A percentile compares a stretch with the other conserved stretches of the same genome.
phyloP scores from a whole-genome alignment of 164 flowering plant genomes.

The Nelumbo lutea region DNA sequence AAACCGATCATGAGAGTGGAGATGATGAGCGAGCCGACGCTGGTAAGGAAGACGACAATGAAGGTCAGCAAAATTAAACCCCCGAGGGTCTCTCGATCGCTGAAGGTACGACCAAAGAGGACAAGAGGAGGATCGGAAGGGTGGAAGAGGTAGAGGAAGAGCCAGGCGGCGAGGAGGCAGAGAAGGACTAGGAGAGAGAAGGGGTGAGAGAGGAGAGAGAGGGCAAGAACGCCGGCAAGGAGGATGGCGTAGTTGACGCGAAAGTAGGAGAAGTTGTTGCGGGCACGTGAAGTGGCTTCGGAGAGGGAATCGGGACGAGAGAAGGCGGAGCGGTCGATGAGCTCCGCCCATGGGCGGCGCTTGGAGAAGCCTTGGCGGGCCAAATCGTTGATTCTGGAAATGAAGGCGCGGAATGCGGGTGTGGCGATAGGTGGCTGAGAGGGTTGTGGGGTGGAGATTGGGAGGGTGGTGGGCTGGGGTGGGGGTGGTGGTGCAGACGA shows the following conservation, averaged over 20 bases:
- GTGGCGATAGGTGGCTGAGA: constrained; percentile 43
- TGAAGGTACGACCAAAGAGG: constrained; percentile 51
- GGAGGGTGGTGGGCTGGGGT: too few relatives aligned
- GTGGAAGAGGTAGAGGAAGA: constrained; percentile 71
- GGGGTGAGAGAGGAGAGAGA: constrained; percentile 67
- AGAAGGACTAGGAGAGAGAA: constrained; percentile 59
- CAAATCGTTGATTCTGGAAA: constrained; percentile 43
- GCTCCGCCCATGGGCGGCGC: constrained; percentile 76
- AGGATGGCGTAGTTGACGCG: constrained; percentile 60
- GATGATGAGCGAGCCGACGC: constrained; percentile 66
- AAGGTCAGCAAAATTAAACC: constrained; percentile 34
- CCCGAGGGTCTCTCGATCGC: constrained; percentile 61
- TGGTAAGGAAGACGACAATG: constrained; percentile 62
- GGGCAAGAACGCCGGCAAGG: constrained; percentile 40
- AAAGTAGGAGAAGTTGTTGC: constrained; percentile 75
- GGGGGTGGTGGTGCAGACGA: too few relatives aligned
- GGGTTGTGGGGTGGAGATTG: too few relatives aligned
- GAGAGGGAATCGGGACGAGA: constrained; percentile 62
- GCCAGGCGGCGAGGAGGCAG: constrained; percentile 57
- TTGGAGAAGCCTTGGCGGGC: constrained; percentile 52
- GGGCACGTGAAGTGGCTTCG: constrained; percentile 67
- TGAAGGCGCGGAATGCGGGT: constrained; percentile 63
- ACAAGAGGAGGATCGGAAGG: constrained; percentile 67
- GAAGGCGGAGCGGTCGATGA: constrained; percentile 57
- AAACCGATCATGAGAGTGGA: constrained; percentile 63